Percentiles rank a stretch among this genome's conserved stretches.
Conservation (phyloP, 495 filamentous ascomycete genomes). For the Neohortaea acidophila region DNA sequence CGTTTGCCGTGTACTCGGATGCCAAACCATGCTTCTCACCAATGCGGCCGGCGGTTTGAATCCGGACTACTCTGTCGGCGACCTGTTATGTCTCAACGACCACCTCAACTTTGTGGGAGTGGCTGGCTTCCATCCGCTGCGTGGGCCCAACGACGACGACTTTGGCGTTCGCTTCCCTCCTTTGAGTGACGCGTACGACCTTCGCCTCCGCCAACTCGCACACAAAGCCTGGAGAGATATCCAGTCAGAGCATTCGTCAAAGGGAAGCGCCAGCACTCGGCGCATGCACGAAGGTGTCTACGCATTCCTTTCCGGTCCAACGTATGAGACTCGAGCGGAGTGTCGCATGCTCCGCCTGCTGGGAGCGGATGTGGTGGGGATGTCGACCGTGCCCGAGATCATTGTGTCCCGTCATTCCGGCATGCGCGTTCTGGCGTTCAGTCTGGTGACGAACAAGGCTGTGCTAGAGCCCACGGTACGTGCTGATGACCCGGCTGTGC, state of each 20-base stretch:
- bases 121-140: slow-evolving; percentile 52
- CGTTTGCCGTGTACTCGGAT: slow-evolving; percentile 52
- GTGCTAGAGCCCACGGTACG: slow-evolving; percentile 48
- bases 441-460: slow-evolving; percentile 60
- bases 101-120: slow-evolving; percentile 64
- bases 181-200: slow-evolving; percentile 63
- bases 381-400: slow-evolving; percentile 69
- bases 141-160: slow-evolving; percentile 51
- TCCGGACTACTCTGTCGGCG: slow-evolving; percentile 50
- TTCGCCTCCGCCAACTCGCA: slow-evolving; percentile 44
- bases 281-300: slow-evolving; percentile 59
- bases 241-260: slow-evolving; percentile 1
- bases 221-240: slow-evolving; percentile 47
- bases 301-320: slow-evolving; percentile 58
- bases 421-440: slow-evolving; percentile 55
- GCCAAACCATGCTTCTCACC: slow-evolving; percentile 53
- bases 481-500: slow-evolving; percentile 37
- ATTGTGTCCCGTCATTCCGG: slow-evolving; percentile 57
- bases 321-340: slow-evolving; percentile 64
- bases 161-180: slow-evolving; percentile 59
- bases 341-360: slow-evolving; percentile 53
- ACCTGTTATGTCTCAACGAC: slow-evolving; percentile 60
- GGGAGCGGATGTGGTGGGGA: slow-evolving; percentile 61
- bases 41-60: slow-evolving; percentile 67
- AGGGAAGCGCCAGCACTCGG: slow-evolving; percentile 29